Evolutionary conservation across 176 grass and related monocot species (phyloP), one percentile per base, ranked within the genome.

Genomic region (Ampelocalamus luodianensis): DNA sequence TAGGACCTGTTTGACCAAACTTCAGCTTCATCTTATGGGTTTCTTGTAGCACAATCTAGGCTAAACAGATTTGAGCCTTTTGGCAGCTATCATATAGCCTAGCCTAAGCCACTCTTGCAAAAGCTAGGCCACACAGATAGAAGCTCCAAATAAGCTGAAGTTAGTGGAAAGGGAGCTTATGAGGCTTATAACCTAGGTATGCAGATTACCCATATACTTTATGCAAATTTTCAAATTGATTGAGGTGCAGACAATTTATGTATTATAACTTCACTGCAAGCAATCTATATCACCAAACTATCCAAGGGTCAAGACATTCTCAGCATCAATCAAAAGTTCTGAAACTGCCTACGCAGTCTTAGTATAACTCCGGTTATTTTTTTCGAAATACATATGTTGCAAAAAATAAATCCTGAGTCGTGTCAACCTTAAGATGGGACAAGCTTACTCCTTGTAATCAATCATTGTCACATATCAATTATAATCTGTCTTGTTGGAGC

Each of bases 301-400:
- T 82, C 73, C 16, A 49, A 48, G 36, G 29, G 50, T 34, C 53
- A 13, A 79, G 44, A 3, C 53, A 68, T 37, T 70, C 64, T 62
- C 26, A 82, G 29, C 29, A 61, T 60, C 61, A 13, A 71, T 49
- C 29, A 48, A 48, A 50, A 62, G 11, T 63, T 87, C 63, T 27
- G 50, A 76, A 87, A 61, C 40, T 67, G 44, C 48, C 48, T 29
- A 29, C 2, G 5, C 14, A 79, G 40, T 40, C 65, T 69, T 20
- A 77, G 53, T 72, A 83, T 10, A 83, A 8, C 27, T 50, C 29
- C n/a, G 71, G 38, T 38, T 77, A 38, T 77, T 77, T 42, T 58
- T 23, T 29, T 29, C 15, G 5, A 36, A 72, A 45, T 71, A 64
- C 4, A 36, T 8, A 71, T 38, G 5, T 12, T 39, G 66, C 73